phyloP scores from a whole-genome alignment of 139 green algal genomes.

The Tetradesmus lagerheimii region DNA sequence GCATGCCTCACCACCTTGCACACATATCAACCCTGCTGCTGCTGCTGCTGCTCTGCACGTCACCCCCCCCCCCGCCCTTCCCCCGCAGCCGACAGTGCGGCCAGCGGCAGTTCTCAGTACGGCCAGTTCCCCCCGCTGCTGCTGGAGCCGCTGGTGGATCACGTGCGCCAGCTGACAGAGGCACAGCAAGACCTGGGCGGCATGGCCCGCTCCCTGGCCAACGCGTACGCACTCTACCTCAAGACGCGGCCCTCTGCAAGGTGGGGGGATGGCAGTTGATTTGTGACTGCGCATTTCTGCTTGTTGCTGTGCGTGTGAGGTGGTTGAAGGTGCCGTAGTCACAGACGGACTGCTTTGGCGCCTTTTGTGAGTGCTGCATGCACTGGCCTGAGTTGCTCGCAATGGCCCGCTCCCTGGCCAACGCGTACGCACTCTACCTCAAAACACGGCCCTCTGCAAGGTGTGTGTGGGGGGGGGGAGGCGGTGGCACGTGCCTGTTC shows the following conservation, averaged over 20 bases:
- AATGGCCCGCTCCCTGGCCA: conserved; percentile 72
- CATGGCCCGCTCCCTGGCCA: conserved; percentile 63
- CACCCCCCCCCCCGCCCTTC: no score
- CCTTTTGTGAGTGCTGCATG: no score
- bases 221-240: conserved; percentile 92
- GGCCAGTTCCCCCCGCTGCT: conserved; percentile 77
- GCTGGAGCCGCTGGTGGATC: conserved; percentile 78
- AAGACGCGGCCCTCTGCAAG: conserved; percentile 86
- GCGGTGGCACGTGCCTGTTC: no score
- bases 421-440: no score
- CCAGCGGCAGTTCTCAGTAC: conserved; percentile 59
- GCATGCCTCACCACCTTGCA: no score
- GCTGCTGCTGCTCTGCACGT: no score
- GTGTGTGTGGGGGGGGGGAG: no score
- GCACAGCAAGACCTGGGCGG: conserved; percentile 61
- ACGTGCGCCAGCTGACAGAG: conserved; percentile 62
- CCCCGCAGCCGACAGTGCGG: not conserved
- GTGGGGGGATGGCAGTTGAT: not conserved
- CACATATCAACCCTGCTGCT: no score
- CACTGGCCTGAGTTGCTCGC: no score
- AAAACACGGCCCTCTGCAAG: no score
- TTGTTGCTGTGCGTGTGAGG: not conserved
- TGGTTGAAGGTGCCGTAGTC: no score
- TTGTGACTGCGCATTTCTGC: not conserved
- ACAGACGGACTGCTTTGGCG: no score